phyloP scores from a whole-genome alignment of 495 filamentous ascomycete genomes.

The Haplographium delicatum region DNA sequence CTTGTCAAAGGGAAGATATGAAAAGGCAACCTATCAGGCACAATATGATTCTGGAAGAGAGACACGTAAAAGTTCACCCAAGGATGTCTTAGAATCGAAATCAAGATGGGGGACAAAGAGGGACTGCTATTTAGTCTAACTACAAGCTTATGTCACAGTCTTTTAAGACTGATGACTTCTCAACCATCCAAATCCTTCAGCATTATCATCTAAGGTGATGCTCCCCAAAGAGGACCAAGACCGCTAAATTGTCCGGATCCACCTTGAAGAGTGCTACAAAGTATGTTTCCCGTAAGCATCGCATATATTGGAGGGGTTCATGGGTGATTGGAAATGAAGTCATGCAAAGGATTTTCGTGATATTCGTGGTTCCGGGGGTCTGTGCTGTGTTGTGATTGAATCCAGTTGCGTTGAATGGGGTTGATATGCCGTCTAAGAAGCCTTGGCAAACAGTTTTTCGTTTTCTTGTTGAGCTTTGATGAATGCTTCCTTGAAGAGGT shows the following conservation, averaged over 20 bases:
- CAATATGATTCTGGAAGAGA: too few relatives aligned
- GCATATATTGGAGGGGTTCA: conserved; percentile 15
- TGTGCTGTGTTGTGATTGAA: conserved; percentile 7
- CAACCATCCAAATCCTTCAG: conserved; percentile 19
- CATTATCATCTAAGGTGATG: conserved; percentile 22
- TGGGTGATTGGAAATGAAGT: conserved; percentile 15
- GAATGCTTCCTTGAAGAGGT: conserved; percentile 96
- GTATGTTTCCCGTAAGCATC: conserved; percentile 10
- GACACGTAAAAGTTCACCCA: too few relatives aligned
- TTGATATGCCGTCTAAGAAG: conserved; percentile 21
- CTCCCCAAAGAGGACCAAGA: conserved; percentile 14
- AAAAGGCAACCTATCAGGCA: too few relatives aligned
- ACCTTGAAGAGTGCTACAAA: conserved; percentile 9
- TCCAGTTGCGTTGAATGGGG: conserved; percentile 1
- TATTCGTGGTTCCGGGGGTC: conserved; percentile 14
- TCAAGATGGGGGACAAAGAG: conserved; percentile 19
- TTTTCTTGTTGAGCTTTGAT: conserved; percentile 98
- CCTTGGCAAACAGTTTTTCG: conserved; percentile 68
- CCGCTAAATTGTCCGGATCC: conserved; percentile 11
- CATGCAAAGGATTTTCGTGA: conserved; percentile 22
- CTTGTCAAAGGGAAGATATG: too few relatives aligned
- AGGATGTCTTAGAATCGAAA: too few relatives aligned
- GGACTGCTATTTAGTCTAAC: conserved; percentile 31
- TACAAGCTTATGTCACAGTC: conserved; percentile 21
- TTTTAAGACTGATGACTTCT: conserved; percentile 12